phyloP scores from a whole-genome alignment of 2,329 filamentous ascomycete genomes.

The Cladophialophora bantiana region DNA sequence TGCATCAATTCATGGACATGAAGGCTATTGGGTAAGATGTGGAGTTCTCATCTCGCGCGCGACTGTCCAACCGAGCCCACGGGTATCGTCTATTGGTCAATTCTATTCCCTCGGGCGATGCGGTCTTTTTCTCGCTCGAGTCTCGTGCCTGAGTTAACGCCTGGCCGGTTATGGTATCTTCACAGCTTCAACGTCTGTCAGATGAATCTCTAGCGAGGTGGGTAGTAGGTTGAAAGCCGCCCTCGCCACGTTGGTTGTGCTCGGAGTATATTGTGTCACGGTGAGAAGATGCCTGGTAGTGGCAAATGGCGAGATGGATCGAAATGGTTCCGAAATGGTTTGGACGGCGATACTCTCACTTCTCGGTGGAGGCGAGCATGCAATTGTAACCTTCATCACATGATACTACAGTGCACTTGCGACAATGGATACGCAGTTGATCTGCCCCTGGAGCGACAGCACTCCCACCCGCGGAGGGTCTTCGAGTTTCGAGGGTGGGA shows the following conservation, averaged over 20 bases:
- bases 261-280: slow-evolving; percentile 4
- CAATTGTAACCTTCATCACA: not conserved
- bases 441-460: not conserved
- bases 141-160: not conserved
- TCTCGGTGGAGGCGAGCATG: not conserved
- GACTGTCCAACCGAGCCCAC: not conserved
- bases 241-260: not conserved
- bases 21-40: not conserved
- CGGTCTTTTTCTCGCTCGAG: not conserved
- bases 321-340: not conserved
- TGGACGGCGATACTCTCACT: not conserved
- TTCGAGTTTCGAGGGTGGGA: not conserved
- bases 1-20: not conserved
- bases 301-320: not conserved
- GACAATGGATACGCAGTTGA: not conserved
- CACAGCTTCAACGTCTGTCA: not conserved
- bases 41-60: not conserved
- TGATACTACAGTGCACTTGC: not conserved
- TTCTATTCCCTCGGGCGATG: not conserved
- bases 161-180: not conserved
- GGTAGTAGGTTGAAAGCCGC: not conserved
- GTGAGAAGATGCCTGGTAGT: not conserved
- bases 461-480: not conserved
- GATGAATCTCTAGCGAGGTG: not conserved
- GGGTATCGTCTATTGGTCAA: not conserved